Conservation (phyloP, 73 alveolate species). For the Tetrahymena thermophila region DNA sequence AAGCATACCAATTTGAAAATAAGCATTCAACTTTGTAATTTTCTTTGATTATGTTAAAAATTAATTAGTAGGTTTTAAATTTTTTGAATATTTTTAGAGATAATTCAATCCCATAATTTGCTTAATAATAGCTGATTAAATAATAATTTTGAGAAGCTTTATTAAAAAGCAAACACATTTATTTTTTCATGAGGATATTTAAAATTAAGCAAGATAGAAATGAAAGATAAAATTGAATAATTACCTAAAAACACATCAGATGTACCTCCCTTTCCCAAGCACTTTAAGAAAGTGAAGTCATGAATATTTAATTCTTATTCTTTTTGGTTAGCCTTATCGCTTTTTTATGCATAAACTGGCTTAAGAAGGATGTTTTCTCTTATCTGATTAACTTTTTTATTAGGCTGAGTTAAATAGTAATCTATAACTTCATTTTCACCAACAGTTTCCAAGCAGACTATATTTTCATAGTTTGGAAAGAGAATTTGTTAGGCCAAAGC, state of each 20-base stretch:
- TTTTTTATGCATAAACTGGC: background rate
- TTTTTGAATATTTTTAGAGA: background rate
- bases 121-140: background rate
- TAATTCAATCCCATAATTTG: background rate
- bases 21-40: background rate
- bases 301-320: background rate
- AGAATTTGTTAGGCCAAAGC: background rate
- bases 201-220: background rate
- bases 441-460: background rate
- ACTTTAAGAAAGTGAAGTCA: slow-evolving; percentile 24
- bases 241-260: slow-evolving; percentile 34
- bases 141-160: background rate
- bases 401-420: background rate
- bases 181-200: background rate
- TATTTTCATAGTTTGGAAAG: background rate
- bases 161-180: background rate
- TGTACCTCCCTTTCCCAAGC: slow-evolving; percentile 47
- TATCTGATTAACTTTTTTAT: background rate
- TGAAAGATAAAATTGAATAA: background rate
- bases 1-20: background rate
- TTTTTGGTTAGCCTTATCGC: background rate
- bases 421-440: background rate
- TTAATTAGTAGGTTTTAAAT: background rate
- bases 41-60: background rate
- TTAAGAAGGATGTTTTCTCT: background rate